Conservation (phyloP, 192 early-diverging fungal species). For the Backusella luteola region DNA sequence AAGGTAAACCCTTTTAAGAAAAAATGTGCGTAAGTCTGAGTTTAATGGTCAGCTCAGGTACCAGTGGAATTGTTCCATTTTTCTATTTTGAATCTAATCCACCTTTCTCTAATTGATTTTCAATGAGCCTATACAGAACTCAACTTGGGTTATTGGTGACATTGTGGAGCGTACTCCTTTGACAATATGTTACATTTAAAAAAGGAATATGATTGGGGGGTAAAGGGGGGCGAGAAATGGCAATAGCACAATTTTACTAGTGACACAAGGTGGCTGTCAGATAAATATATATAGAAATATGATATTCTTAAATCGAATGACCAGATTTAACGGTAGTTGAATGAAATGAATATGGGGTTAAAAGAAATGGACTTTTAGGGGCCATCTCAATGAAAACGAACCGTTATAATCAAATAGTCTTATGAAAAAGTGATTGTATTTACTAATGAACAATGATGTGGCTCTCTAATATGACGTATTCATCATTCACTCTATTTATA, state of each 20-base stretch:
- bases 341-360: no score
- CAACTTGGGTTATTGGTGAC: no score
- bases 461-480: not conserved
- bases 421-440: not conserved
- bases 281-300: not conserved
- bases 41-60: not conserved
- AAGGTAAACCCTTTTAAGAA: not conserved
- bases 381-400: not conserved
- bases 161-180: no score
- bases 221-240: not conserved
- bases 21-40: not conserved
- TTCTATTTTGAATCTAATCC: not conserved
- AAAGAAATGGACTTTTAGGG: not conserved
- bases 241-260: not conserved
- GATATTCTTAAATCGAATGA: not conserved
- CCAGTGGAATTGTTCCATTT: not conserved
- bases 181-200: no score
- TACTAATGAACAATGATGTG: no score
- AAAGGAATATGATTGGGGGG: no score
- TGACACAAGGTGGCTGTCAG: not conserved
- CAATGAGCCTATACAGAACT: no score
- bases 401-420: not conserved
- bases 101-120: not conserved
- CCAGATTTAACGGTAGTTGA: not conserved
- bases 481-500: not conserved